Percentiles rank a stretch among this genome's conserved stretches.
Conservation (phyloP, 768 basidiomycete genomes). For the Leccinum pellstonianum region DNA sequence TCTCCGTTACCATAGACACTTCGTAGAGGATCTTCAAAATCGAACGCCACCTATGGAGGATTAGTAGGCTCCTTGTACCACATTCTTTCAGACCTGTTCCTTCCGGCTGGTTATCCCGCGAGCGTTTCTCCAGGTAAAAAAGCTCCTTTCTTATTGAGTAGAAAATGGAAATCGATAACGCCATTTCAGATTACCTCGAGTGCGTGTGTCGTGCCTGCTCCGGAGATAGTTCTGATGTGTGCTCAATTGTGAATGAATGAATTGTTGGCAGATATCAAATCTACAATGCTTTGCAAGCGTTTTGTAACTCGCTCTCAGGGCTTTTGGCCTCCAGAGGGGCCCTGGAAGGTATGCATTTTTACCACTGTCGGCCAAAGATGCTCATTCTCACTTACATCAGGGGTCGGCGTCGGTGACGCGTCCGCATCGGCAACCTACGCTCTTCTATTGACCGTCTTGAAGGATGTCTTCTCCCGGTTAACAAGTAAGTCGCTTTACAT, state of each 20-base stretch:
- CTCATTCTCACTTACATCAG: slow-evolving; percentile 35
- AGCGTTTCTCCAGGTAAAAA: slow-evolving; percentile 57
- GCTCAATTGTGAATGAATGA: slow-evolving; percentile 1
- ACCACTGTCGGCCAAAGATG: background rate
- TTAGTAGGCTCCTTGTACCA: slow-evolving; percentile 11
- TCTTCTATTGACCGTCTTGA: slow-evolving; percentile 60
- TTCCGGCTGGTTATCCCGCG: slow-evolving; percentile 60
- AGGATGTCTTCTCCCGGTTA: slow-evolving; percentile 61
- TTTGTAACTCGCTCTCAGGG: slow-evolving; percentile 64
- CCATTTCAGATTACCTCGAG: slow-evolving; percentile 52
- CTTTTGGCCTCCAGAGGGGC: slow-evolving; percentile 65
- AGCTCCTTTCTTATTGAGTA: background rate
- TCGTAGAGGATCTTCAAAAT: background rate
- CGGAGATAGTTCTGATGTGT: slow-evolving; percentile 1
- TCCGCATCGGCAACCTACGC: slow-evolving; percentile 66
- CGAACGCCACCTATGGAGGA: background rate
- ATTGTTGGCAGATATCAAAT: slow-evolving; percentile 53
- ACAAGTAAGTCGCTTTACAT: slow-evolving; percentile 46
- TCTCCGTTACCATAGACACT: slow-evolving; percentile 1
- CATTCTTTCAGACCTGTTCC: slow-evolving; percentile 41
- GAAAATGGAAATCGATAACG: background rate
- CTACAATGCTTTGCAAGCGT: slow-evolving; percentile 65
- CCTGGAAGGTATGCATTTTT: slow-evolving; percentile 56
- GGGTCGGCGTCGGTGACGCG: slow-evolving; percentile 66
- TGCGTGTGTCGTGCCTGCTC: slow-evolving; percentile 27